A percentile compares a stretch with the other conserved stretches of the same genome.
Conservation (phyloP, 2,329 filamentous ascomycete species). For the Fusarium tricinctum region DNA sequence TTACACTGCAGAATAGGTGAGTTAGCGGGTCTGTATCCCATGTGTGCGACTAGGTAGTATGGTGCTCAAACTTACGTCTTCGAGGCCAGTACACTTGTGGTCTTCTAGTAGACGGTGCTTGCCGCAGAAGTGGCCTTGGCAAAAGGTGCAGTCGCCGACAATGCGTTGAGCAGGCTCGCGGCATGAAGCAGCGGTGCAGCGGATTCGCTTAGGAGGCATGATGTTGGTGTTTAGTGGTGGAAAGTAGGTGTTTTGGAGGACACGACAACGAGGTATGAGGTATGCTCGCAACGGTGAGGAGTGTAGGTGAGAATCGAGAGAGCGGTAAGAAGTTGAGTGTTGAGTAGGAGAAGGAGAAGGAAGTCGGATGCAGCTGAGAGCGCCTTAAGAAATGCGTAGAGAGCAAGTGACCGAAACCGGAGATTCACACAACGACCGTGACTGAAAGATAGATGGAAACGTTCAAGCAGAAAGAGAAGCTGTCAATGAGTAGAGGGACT, state of each 20-base stretch:
- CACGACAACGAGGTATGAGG: slow-evolving; percentile 2
- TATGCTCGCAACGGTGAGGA: slow-evolving; percentile 26
- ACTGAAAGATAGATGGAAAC: slow-evolving; percentile 29
- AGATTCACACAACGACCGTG: slow-evolving; percentile 38
- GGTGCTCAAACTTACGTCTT: slow-evolving; percentile 74
- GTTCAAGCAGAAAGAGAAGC: slow-evolving; percentile 17
- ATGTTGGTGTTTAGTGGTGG: slow-evolving; percentile 41
- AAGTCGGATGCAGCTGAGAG: slow-evolving; percentile 26
- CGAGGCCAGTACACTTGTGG: slow-evolving; percentile 91
- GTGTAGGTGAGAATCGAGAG: slow-evolving; percentile 22
- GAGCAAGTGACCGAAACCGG: slow-evolving; percentile 30
- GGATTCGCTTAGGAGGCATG: slow-evolving; percentile 82
- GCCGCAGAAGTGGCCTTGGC: slow-evolving; percentile 92
- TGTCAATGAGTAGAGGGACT: slow-evolving; percentile 19
- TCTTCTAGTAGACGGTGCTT: slow-evolving; percentile 95
- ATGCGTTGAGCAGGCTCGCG: slow-evolving; percentile 90
- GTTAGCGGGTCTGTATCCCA: slow-evolving; percentile 12
- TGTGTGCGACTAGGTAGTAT: not conserved
- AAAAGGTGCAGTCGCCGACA: slow-evolving; percentile 96
- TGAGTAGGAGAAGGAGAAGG: slow-evolving; percentile 1
- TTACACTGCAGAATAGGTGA: slow-evolving; percentile 74
- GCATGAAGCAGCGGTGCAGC: slow-evolving; percentile 92
- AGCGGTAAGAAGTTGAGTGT: not conserved
- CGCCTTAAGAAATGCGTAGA: slow-evolving; percentile 30
- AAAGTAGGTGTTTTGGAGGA: slow-evolving; percentile 7